These are phyloP conservation scores for Thermothielavioides terrestris DNA, from an alignment of 495 filamentous ascomycete species.

Conservation along the genomic window DNA sequence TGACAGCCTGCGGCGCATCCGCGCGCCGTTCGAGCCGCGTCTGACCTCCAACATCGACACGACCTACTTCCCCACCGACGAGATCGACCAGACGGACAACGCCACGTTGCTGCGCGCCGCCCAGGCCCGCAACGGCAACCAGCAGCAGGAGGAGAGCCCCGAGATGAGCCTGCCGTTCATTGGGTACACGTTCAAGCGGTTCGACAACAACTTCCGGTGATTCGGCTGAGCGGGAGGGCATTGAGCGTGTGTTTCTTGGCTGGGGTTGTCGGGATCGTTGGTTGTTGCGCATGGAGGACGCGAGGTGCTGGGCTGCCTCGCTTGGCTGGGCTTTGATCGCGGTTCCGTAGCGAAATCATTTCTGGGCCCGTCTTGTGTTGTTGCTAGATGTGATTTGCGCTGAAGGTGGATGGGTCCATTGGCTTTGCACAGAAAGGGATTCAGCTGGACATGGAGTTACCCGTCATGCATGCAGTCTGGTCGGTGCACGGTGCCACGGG, in stretches of 20 bases:
- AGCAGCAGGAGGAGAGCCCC: slow-evolving; percentile 41
- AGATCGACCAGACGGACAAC: slow-evolving; percentile 89
- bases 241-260: no score
- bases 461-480: no score
- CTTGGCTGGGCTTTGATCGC: background rate
- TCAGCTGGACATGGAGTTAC: no score
- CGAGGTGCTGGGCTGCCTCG: no score
- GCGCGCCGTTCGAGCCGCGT: slow-evolving; percentile 91
- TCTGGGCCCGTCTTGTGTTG: background rate
- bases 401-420: no score
- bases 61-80: slow-evolving; percentile 97
- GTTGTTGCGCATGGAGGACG: no score
- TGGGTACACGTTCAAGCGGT: slow-evolving; percentile 97
- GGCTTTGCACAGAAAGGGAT: no score
- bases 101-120: slow-evolving; percentile 59
- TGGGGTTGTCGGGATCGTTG: background rate
- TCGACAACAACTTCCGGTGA: slow-evolving; percentile 65
- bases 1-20: slow-evolving; percentile 80
- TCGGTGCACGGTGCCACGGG: no score
- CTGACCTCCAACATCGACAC: slow-evolving; percentile 88
- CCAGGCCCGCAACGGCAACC: slow-evolving; percentile 41
- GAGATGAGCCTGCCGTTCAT: slow-evolving; percentile 97
- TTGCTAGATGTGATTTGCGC: no score
- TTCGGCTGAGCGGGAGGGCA: background rate
- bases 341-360: background rate